phyloP scores from a whole-genome alignment of 1,139 yeast genomes.

The Yamadazyma diddensiae region DNA sequence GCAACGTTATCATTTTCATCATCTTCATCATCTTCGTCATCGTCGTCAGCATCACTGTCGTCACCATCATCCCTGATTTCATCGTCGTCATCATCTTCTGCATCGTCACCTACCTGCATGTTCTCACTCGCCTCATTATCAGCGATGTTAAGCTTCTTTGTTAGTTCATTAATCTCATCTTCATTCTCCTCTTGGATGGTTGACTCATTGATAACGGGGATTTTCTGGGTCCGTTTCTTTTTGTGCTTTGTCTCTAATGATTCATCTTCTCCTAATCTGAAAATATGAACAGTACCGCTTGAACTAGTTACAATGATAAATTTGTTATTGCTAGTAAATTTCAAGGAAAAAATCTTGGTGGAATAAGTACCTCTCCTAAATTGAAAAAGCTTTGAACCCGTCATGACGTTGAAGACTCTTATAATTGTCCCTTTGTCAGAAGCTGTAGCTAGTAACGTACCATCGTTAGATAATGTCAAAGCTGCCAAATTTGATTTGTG shows the following conservation, averaged over 20 bases:
- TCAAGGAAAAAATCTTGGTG: constrained; percentile 78
- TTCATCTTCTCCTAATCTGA: constrained; percentile 66
- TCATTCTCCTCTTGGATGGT: constrained; percentile 33
- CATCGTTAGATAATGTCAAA: constrained; percentile 74
- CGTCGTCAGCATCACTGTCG: constrained; percentile 9
- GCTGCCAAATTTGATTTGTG: constrained; percentile 86
- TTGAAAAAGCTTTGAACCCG: constrained; percentile 81
- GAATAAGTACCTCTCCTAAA: constrained; percentile 95
- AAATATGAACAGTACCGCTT: constrained; percentile 90
- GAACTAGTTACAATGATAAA: constrained; percentile 84
- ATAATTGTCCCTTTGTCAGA: constrained; percentile 94
- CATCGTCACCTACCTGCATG: constrained; percentile 21
- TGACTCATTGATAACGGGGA: constrained; percentile 19
- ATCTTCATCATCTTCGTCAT: constrained; percentile 30
- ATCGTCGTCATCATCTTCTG: constrained; percentile 16
- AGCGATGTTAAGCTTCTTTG: constrained; percentile 7
- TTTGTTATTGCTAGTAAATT: constrained; percentile 72
- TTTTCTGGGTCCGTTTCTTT: constrained; percentile 22
- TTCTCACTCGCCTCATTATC: neutral
- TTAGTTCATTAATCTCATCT: constrained; percentile 11
- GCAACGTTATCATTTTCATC: constrained; percentile 20
- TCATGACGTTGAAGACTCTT: constrained; percentile 79
- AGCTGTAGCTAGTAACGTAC: constrained; percentile 84
- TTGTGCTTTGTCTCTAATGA: constrained; percentile 44
- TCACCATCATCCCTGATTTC: constrained; percentile 30